Conservation (phyloP, 441 rosid species). For the Eugenia klotzschiana region DNA sequence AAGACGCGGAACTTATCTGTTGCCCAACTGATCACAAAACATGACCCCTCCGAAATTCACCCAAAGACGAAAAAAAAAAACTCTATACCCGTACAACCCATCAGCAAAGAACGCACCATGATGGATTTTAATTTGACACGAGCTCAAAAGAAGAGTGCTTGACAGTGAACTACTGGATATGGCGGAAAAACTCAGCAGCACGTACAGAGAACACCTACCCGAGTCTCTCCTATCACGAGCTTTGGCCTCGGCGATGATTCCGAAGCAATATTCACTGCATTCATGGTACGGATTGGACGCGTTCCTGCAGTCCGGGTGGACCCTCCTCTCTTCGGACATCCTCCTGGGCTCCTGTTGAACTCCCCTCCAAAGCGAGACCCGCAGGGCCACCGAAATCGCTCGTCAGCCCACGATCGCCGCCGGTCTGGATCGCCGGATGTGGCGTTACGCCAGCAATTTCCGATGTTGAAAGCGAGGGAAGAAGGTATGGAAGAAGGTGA, state of each 20-base stretch:
- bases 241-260: slow-evolving; percentile 43
- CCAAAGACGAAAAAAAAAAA: not conserved
- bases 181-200: not conserved
- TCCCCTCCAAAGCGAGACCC: not conserved
- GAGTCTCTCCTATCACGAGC: slow-evolving; percentile 21
- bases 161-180: not conserved
- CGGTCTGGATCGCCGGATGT: not conserved
- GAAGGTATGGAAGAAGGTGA: not conserved
- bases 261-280: slow-evolving; percentile 15
- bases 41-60: not conserved
- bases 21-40: not conserved
- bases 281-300: slow-evolving; percentile 8
- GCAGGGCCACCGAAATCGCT: not conserved
- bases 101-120: not conserved
- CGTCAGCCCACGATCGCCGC: not conserved
- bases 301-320: slow-evolving; percentile 9
- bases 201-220: not conserved
- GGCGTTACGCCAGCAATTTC: not conserved
- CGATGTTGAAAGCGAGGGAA: not conserved
- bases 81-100: not conserved
- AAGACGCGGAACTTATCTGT: not conserved
- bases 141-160: not conserved
- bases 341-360: not conserved
- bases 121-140: not conserved
- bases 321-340: slow-evolving; percentile 5